A percentile compares a stretch with the other conserved stretches of the same genome.
Evolutionary conservation across 371 early-diverging fungal species (phyloP).

Genomic region (Umbelopsis sp.): DNA sequence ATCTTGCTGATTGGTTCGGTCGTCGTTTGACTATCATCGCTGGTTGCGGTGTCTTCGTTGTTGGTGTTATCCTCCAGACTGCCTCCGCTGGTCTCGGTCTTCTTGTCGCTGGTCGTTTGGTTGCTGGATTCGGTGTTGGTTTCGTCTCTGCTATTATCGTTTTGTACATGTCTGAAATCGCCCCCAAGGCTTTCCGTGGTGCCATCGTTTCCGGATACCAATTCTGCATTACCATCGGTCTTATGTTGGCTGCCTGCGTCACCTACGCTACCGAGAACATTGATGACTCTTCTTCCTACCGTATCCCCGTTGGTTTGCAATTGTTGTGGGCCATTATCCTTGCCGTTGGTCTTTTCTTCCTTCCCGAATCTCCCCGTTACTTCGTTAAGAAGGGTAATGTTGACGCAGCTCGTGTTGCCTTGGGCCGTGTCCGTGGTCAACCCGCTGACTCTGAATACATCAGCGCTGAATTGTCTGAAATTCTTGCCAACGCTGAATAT

Average conservation of each 20-base stretch:
- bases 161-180: constrained; percentile 67
- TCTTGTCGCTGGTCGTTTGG: constrained; percentile 14
- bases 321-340: constrained; percentile 49
- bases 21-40: constrained; percentile 14
- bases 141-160: constrained; percentile 15
- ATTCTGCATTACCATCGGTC: constrained; percentile 61
- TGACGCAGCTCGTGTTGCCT: constrained; percentile 36
- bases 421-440: constrained; percentile 27
- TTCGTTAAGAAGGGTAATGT: constrained; percentile 41
- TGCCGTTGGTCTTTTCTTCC: constrained; percentile 39
- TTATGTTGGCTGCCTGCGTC: constrained; percentile 43
- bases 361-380: constrained; percentile 62
- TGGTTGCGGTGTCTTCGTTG: constrained; percentile 16
- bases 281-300: constrained; percentile 37
- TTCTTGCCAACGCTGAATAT: constrained; percentile 1
- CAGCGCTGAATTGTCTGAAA: constrained; percentile 13
- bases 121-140: constrained; percentile 19
- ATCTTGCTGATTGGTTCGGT: constrained; percentile 19
- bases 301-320: constrained; percentile 50
- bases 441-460: neutral
- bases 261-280: constrained; percentile 39
- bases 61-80: constrained; percentile 21
- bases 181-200: constrained; percentile 67
- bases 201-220: constrained; percentile 67
- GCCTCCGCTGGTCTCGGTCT: constrained; percentile 13